Evolutionary conservation across 768 basidiomycete species (phyloP).

Genomic region (Suillus placidus): DNA sequence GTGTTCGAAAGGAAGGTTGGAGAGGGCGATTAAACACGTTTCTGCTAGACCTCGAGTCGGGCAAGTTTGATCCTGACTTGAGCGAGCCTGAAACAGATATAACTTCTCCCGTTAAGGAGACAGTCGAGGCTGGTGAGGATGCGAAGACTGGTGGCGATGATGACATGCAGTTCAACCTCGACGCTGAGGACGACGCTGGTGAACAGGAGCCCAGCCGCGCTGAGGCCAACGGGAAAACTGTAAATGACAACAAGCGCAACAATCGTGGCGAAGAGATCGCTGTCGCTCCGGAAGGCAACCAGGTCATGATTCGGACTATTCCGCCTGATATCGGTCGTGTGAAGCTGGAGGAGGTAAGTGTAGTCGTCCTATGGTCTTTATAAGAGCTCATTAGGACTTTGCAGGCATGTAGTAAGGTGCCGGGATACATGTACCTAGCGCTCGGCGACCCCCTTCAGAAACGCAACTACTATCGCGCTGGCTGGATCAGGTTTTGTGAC

Average conservation of each 20-base stretch:
- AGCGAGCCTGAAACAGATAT: constrained; percentile 61
- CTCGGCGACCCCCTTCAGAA: constrained; percentile 92
- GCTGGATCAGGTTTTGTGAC: constrained; percentile 87
- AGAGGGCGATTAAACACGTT: constrained; percentile 72
- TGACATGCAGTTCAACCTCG: constrained; percentile 74
- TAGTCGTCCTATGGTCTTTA: constrained; percentile 7
- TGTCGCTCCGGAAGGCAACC: constrained; percentile 76
- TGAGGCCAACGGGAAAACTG: constrained; percentile 61
- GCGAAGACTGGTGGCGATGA: constrained; percentile 60
- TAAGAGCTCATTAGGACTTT: constrained; percentile 12
- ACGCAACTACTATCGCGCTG: constrained; percentile 91
- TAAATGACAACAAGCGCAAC: constrained; percentile 46
- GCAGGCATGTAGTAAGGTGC: constrained; percentile 74
- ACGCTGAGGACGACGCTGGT: constrained; percentile 69
- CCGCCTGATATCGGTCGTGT: constrained; percentile 90
- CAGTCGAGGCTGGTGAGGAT: constrained; percentile 50
- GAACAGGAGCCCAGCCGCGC: constrained; percentile 58
- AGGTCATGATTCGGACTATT: constrained; percentile 94
- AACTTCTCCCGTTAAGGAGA: constrained; percentile 56
- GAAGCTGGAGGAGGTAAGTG: constrained; percentile 84
- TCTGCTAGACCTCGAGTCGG: constrained; percentile 77
- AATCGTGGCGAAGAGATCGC: constrained; percentile 74
- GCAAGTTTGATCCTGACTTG: constrained; percentile 82
- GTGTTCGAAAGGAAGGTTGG: constrained; percentile 87
- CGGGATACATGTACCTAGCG: constrained; percentile 87